These are phyloP conservation scores for Pestalotiopsis sp. DNA, from an alignment of 2,329 filamentous ascomycete genomes.

Conservation along the genomic window DNA sequence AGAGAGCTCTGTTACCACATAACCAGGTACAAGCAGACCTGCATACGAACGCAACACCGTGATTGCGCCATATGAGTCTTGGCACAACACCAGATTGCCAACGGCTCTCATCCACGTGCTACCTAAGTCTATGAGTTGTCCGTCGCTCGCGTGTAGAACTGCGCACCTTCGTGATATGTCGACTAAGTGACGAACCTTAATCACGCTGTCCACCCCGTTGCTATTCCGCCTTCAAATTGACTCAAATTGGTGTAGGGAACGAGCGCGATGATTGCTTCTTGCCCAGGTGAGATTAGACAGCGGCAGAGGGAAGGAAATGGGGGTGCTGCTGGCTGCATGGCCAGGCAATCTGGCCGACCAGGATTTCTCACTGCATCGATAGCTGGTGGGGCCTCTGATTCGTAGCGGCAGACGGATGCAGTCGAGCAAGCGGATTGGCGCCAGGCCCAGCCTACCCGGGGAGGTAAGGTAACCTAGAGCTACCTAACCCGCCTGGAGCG, in stretches of 20 bases:
- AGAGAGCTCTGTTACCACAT: no score
- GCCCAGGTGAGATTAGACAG: background rate
- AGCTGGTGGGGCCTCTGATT: background rate
- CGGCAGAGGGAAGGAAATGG: background rate
- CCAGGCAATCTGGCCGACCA: background rate
- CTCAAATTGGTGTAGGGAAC: background rate
- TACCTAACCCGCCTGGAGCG: background rate
- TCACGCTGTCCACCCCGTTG: background rate
- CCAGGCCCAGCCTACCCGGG: background rate
- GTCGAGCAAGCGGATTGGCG: background rate
- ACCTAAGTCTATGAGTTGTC: background rate
- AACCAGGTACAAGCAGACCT: background rate
- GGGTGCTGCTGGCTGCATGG: background rate
- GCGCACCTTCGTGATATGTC: background rate
- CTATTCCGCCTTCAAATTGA: background rate
- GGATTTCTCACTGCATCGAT: background rate
- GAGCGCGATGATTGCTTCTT: background rate
- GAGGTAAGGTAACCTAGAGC: background rate
- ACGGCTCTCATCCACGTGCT: background rate
- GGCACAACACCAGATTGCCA: background rate
- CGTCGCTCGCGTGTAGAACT: background rate
- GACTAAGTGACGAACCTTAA: background rate
- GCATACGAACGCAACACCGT: background rate
- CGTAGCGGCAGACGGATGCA: background rate
- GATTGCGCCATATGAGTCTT: background rate